Evolutionary conservation across 2,329 filamentous ascomycete genomes (phyloP), one percentile per base, ranked within the genome.

Genomic region (Chrysoporthe deuterocubensis): DNA sequence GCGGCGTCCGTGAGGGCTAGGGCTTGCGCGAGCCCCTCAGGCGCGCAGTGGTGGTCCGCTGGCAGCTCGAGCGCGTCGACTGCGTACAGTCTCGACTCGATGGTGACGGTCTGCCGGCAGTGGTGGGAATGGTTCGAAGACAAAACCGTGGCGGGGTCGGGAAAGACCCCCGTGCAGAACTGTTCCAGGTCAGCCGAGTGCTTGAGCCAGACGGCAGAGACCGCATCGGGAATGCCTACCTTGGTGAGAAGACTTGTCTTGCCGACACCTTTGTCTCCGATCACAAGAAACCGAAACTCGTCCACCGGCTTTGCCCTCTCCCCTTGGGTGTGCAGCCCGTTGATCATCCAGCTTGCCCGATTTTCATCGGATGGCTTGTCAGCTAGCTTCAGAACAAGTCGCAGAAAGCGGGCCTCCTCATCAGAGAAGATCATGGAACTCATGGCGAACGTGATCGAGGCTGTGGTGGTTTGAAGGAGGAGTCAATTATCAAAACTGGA

Each of bases 1-100:
- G 78, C 79, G 4, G 78, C 80, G 52, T 82, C 79, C n/a, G 80
- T 81, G 57, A 80, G 78, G 64, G 73, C 72, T 26, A 81, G 72
- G 1, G 80, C 80, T 48, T 80, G 76, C 46, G 74, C 74, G n/a
- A 81, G 76, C 44, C 75, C 73, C 5, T 75, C 74, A 65, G 74
- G 74, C 67, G 72, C 71, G n/a, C 70, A 71, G 3, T 81, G 70
- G 64, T 79, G 74, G 43, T 74, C 70, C 14, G 77, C 73, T 8
- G 76, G 76, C 37, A 81, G 70, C 69, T 82, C 79, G 18, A 81
- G 74, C 26, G 76, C 76, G 68, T 80, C 76, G 62, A 81, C 67
- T 14, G 74, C 72, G 75, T 80, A 81, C 9, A 65, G 64, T 42
- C 72, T 66, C 13, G 71, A 72, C 37, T 77, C 74, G 67, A 81